phyloP scores from a whole-genome alignment of 345 rosid genomes.

The Reutealis trisperma region DNA sequence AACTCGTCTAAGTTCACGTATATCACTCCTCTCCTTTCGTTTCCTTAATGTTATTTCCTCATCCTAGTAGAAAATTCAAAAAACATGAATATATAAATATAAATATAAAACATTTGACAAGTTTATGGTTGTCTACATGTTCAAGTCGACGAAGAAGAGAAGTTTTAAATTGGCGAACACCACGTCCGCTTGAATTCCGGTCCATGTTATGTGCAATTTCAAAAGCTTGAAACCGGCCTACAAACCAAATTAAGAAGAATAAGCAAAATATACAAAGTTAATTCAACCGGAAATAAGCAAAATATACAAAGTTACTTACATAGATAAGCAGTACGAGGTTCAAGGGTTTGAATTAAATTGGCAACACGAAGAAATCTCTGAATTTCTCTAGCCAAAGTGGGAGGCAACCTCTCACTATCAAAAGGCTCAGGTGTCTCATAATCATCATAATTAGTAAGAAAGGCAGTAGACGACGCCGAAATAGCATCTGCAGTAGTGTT shows the following conservation, averaged over 20 bases:
- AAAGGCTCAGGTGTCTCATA: conserved; percentile 56
- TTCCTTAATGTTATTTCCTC: conserved; percentile 48
- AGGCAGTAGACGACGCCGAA: conserved; percentile 21
- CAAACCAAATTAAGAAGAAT: conserved; percentile 9
- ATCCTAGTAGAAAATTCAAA: conserved; percentile 50
- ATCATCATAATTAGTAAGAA: conserved; percentile 21
- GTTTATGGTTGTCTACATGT: conserved; percentile 39
- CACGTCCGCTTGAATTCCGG: conserved; percentile 67
- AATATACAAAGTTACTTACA: conserved; percentile 39
- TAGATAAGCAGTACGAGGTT: conserved; percentile 84
- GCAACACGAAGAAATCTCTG: conserved; percentile 90
- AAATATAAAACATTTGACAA: too few relatives aligned
- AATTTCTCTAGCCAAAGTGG: conserved; percentile 69
- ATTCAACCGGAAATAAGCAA: too few relatives aligned
- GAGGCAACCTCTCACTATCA: conserved; percentile 89
- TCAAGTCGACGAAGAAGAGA: conserved; percentile 88
- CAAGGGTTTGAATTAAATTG: conserved; percentile 58
- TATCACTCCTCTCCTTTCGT: conserved; percentile 59
- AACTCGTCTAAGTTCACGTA: conserved; percentile 78
- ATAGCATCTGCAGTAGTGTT: conserved; percentile 13
- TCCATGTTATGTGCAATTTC: conserved; percentile 78
- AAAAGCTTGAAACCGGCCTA: conserved; percentile 91
- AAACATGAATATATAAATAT: neutral
- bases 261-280: too few relatives aligned
- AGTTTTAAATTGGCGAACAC: conserved; percentile 91